phyloP scores from a whole-genome alignment of 164 flowering plant species.

The Akebia trifoliata region DNA sequence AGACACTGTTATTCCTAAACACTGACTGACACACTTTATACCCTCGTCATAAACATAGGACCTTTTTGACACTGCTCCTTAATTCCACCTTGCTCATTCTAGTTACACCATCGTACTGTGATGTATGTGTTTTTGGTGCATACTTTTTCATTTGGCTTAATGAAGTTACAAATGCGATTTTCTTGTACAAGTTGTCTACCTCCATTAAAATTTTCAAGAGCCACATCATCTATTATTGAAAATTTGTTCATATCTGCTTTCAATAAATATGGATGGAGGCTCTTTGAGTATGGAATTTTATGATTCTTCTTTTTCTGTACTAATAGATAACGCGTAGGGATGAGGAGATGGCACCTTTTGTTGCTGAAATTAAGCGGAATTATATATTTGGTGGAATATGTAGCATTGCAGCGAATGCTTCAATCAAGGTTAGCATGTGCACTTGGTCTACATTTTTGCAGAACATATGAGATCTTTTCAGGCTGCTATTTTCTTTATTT shows the following conservation, averaged over 20 bases:
- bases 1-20: too few relatives aligned
- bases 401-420: conserved; percentile 72
- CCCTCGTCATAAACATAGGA: too few relatives aligned
- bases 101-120: too few relatives aligned
- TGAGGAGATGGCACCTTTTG: conserved; percentile 95
- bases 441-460: conserved; percentile 1
- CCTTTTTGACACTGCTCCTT: too few relatives aligned
- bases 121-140: too few relatives aligned
- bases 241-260: too few relatives aligned
- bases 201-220: too few relatives aligned
- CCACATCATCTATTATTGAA: too few relatives aligned
- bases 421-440: conserved; percentile 70
- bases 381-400: conserved; percentile 98
- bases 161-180: not conserved
- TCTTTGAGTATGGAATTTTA: not conserved
- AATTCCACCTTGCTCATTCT: too few relatives aligned
- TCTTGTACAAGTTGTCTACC: not conserved
- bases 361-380: conserved; percentile 65
- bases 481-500: not conserved
- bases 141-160: too few relatives aligned
- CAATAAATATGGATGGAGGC: not conserved
- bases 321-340: conserved; percentile 88
- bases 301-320: not conserved
- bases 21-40: too few relatives aligned
- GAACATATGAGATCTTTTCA: not conserved